Evolutionary conservation across 2,329 filamentous ascomycete species (phyloP), one percentile per base, ranked within the genome.

Genomic region (Fusarium lateritium): DNA sequence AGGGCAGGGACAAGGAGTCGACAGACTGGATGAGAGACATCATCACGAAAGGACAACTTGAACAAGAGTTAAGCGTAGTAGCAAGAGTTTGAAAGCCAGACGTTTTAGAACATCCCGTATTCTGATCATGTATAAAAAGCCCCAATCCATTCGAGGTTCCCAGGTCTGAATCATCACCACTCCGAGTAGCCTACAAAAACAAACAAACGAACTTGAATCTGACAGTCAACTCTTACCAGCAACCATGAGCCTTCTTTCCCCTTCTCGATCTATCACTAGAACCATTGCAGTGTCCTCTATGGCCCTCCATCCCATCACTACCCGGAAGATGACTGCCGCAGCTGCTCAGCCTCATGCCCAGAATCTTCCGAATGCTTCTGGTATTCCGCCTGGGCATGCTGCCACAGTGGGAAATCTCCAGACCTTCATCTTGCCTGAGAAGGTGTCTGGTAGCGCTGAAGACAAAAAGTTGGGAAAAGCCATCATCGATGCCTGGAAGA

Each of bases 401-500:
- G 75, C 75, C 33, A 53, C 42, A 3, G 52, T 75, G 28, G 74
- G 70, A 14, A 59, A 75, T 4, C 76, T 84, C 8, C 74, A 82
- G 56, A 84, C 82, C 2, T 84, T 84, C 54, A 65, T 71, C n/a
- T 72, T 85, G 3, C 83, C 83, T 5, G 67, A 76, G 1, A 71
- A 62, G 8, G 75, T 84, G 11, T 79, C 76, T 1, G 78, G 79
- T 1, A 77, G 73, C 10, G 53, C 65, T 3, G 72, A 69, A 8
- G 79, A 84, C 62, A 63, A 65, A 38, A 74, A 75, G 6, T 74
- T 84, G 56, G 83, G 81, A 6, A 75, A 76, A 39, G 77, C 78
- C 40, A 77, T 85, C 42, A 73, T 85, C 26, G 65, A 76, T 1
- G 79, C 83, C 5, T 84, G 82, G 81, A 79, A 79, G 14, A 74